phyloP scores from a whole-genome alignment of 441 rosid genomes.

The Biscutella laevigata region DNA sequence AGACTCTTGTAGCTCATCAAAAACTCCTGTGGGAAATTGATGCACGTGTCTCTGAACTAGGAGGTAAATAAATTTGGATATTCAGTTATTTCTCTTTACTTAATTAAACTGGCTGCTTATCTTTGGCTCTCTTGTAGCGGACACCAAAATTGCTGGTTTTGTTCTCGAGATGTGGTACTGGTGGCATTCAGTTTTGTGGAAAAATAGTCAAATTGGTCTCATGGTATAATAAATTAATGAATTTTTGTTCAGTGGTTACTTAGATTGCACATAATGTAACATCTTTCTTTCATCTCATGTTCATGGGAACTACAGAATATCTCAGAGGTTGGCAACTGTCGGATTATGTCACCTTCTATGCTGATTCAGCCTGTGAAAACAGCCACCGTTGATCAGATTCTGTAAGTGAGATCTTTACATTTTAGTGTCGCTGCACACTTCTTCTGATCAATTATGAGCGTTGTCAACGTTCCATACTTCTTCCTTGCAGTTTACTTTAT shows the following conservation, averaged over 20 bases:
- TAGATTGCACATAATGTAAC: conserved; percentile 8
- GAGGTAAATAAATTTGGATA: conserved; percentile 31
- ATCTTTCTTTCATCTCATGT: conserved; percentile 21
- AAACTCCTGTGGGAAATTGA: conserved; percentile 76
- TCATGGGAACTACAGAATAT: conserved; percentile 41
- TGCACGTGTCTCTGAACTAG: conserved; percentile 54
- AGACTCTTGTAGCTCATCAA: conserved; percentile 69
- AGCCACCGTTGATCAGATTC: conserved; percentile 39
- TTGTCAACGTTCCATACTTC: background rate
- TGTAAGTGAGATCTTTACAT: conserved; percentile 42
- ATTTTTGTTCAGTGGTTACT: conserved; percentile 5
- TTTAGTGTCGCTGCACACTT: background rate
- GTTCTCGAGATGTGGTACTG: conserved; percentile 90
- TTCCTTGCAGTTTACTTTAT: background rate
- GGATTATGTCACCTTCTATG: conserved; percentile 44
- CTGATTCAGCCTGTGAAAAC: conserved; percentile 58
- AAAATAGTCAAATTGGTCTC: conserved; percentile 32
- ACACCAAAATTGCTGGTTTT: conserved; percentile 47
- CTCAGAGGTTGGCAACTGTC: conserved; percentile 29
- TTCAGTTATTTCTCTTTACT: background rate
- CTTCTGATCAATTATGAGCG: background rate
- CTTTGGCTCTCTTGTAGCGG: conserved; percentile 38
- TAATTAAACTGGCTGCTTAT: conserved; percentile 9
- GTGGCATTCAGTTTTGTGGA: conserved; percentile 94
- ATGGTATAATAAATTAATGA: conserved; percentile 36